A percentile compares a stretch with the other conserved stretches of the same genome.
Conservation (phyloP, 345 rosid species). For the Conringia planisiliqua region DNA sequence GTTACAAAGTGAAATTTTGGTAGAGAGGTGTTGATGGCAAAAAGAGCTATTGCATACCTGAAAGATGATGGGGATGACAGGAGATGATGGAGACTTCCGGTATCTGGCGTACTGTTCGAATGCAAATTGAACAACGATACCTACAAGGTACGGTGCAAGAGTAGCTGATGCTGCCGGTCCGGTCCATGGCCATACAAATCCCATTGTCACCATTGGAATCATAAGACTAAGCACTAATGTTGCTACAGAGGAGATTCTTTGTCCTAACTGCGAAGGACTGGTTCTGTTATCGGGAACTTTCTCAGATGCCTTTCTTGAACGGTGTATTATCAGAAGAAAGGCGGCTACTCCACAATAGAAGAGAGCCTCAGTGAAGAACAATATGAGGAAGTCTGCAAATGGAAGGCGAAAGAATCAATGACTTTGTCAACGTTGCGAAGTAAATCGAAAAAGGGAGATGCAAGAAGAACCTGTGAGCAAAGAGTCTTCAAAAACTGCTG, state of each 20-base stretch:
- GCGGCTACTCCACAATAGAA: conserved; percentile 86
- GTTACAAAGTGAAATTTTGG: neutral
- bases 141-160: conserved; percentile 94
- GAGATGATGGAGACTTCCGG: conserved; percentile 71
- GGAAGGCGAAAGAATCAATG: neutral
- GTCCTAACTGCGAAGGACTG: conserved; percentile 52
- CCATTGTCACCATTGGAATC: conserved; percentile 97
- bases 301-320: conserved; percentile 46
- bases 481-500: conserved; percentile 88
- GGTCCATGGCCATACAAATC: conserved; percentile 99
- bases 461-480: conserved; percentile 68
- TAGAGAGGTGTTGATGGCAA: neutral
- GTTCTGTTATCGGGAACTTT: conserved; percentile 22
- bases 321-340: conserved; percentile 70
- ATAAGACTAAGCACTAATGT: conserved; percentile 86
- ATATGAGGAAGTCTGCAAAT: conserved; percentile 82
- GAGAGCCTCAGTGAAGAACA: conserved; percentile 97
- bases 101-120: conserved; percentile 83
- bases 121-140: conserved; percentile 89
- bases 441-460: neutral
- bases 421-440: neutral
- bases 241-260: conserved; percentile 80
- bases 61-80: conserved; percentile 73
- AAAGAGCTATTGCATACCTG: conserved; percentile 50
- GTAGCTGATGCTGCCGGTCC: conserved; percentile 99